A percentile compares a stretch with the other conserved stretches of the same genome.
These are phyloP conservation scores for Hyaloperonospora brassicae DNA, from an alignment of 352 stramenopile species.

Conservation along the genomic window DNA sequence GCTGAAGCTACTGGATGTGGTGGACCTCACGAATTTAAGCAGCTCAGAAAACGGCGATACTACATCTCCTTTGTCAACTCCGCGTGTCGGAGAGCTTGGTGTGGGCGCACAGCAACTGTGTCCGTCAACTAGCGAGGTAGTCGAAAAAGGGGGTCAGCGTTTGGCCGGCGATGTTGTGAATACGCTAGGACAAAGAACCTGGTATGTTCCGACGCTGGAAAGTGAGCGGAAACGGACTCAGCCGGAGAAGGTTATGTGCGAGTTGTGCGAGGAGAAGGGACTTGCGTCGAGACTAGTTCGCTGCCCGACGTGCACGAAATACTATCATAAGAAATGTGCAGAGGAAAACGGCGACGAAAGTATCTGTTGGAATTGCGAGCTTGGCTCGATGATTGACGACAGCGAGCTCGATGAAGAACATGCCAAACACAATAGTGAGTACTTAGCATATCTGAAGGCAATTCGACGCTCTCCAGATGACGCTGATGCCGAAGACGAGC, in stretches of 20 bases:
- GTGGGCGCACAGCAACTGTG: neutral
- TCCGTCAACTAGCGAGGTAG: neutral
- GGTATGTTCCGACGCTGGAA: constrained; percentile 17
- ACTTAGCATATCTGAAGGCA: constrained; percentile 39
- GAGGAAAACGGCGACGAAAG: constrained; percentile 62
- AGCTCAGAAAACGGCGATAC: constrained; percentile 39
- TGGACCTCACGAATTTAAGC: constrained; percentile 55
- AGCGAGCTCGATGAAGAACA: constrained; percentile 53
- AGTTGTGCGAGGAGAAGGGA: constrained; percentile 46
- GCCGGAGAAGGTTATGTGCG: constrained; percentile 40
- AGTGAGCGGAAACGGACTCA: constrained; percentile 19
- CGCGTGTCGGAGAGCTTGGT: constrained; percentile 4
- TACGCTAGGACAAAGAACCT: constrained; percentile 11
- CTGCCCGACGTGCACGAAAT: constrained; percentile 47
- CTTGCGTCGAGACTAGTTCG: constrained; percentile 31
- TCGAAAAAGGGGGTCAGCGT: neutral
- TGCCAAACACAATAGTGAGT: constrained; percentile 34
- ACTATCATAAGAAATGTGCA: constrained; percentile 66
- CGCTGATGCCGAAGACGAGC: constrained; percentile 5
- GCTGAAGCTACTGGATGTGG: constrained; percentile 40
- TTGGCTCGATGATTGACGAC: constrained; percentile 69
- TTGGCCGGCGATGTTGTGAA: neutral
- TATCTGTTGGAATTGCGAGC: constrained; percentile 69
- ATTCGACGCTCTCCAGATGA: constrained; percentile 27
- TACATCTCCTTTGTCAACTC: constrained; percentile 15